Conservation (phyloP, 2,329 filamentous ascomycete genomes). For the Aspergillus pseudotamarii region DNA sequence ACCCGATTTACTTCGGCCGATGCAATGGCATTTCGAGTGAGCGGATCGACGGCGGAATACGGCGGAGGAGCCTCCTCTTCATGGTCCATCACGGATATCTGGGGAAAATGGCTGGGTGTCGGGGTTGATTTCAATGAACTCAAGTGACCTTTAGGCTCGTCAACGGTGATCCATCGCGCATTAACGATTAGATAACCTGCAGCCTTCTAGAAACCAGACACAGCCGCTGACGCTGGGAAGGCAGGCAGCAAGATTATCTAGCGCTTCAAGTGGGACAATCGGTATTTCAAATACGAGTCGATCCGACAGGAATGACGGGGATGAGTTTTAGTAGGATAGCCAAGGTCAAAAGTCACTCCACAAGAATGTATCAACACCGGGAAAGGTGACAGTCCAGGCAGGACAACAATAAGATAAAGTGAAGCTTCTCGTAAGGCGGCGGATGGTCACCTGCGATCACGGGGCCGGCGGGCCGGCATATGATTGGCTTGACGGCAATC, state of each 20-base stretch:
- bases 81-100: slow-evolving; percentile 32
- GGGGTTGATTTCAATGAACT: slow-evolving; percentile 1
- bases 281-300: background rate
- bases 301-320: background rate
- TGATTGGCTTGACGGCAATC: background rate
- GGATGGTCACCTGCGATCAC: background rate
- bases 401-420: background rate
- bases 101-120: background rate
- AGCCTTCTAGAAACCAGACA: slow-evolving; percentile 9
- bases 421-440: slow-evolving; percentile 2
- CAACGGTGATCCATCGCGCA: slow-evolving; percentile 22
- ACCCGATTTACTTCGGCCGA: slow-evolving; percentile 15
- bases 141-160: slow-evolving; percentile 8
- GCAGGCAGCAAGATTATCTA: slow-evolving; percentile 36
- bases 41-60: slow-evolving; percentile 45
- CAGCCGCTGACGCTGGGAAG: slow-evolving; percentile 16
- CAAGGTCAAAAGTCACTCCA: background rate
- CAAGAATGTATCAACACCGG: background rate
- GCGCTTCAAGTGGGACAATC: background rate
- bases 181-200: slow-evolving; percentile 10
- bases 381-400: too few species aligned
- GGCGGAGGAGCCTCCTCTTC: slow-evolving; percentile 46
- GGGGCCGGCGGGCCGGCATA: background rate
- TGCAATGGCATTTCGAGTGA: slow-evolving; percentile 25
- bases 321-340: background rate